Conservation (phyloP, 2,329 filamentous ascomycete genomes). For the Clonostachys solani region DNA sequence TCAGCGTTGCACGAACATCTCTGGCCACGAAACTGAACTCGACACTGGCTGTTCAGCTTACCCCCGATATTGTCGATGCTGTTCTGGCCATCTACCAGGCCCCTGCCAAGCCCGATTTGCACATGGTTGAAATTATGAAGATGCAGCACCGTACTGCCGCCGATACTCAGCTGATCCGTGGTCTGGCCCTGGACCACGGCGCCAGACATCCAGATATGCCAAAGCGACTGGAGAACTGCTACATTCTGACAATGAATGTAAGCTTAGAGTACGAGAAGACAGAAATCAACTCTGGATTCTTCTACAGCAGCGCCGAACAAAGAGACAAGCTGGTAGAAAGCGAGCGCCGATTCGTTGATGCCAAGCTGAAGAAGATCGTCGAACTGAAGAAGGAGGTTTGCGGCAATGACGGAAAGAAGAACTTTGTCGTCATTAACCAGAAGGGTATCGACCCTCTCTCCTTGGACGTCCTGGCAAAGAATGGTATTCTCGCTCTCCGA, state of each 20-base stretch:
- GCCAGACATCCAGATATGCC: slow-evolving; percentile 98
- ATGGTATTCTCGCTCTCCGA: slow-evolving; percentile 90
- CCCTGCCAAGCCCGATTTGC: slow-evolving; percentile 88
- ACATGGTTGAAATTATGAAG: slow-evolving; percentile 99
- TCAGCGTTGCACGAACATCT: slow-evolving; percentile 90
- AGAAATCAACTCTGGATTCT: slow-evolving; percentile 98
- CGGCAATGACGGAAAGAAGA: slow-evolving; percentile 87
- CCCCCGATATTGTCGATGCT: slow-evolving; percentile 91
- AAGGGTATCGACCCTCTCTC: slow-evolving; percentile 98
- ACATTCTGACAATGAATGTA: slow-evolving; percentile 92
- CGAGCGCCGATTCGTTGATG: slow-evolving; percentile 91
- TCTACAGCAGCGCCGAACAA: slow-evolving; percentile 96
- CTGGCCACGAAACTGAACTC: slow-evolving; percentile 93
- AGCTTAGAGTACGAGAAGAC: slow-evolving; percentile 98
- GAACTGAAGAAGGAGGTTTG: slow-evolving; percentile 98
- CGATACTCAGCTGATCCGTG: slow-evolving; percentile 92
- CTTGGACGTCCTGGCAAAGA: slow-evolving; percentile 94
- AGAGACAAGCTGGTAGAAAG: slow-evolving; percentile 97
- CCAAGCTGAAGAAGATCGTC: slow-evolving; percentile 95
- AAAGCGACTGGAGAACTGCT: slow-evolving; percentile 91
- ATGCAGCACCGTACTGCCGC: slow-evolving; percentile 98
- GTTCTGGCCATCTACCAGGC: slow-evolving; percentile 91
- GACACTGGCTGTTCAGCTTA: slow-evolving; percentile 84
- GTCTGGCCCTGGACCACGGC: slow-evolving; percentile 90
- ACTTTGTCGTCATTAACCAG: slow-evolving; percentile 97